Evolutionary conservation across 148 eudicot species (phyloP).

Genomic region (Amaranthus palmeri): DNA sequence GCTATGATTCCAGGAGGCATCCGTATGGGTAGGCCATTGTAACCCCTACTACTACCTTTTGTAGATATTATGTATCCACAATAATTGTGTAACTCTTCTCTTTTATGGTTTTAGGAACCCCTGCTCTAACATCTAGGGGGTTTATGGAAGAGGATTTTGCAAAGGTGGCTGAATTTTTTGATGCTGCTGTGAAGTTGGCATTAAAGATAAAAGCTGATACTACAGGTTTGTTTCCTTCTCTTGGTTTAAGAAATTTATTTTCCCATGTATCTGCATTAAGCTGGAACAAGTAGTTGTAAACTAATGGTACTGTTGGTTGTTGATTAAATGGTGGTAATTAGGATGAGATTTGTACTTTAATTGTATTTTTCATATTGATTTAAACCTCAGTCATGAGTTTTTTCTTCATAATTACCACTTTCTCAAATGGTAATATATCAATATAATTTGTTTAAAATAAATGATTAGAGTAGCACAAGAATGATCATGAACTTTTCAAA

Average conservation of each 20-base stretch:
- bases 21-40: slow-evolving; percentile 67
- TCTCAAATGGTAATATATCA: too few relatives aligned
- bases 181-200: slow-evolving; percentile 78
- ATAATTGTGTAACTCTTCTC: neutral
- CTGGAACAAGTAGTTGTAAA: too few relatives aligned
- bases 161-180: slow-evolving; percentile 91
- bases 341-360: too few relatives aligned
- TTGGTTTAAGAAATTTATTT: neutral
- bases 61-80: neutral
- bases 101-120: slow-evolving; percentile 55
- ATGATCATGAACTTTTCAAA: too few relatives aligned
- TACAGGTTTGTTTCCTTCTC: slow-evolving; percentile 39
- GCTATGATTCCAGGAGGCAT: slow-evolving; percentile 99
- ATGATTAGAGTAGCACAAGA: too few relatives aligned
- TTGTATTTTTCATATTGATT: too few relatives aligned
- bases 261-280: neutral
- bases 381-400: too few relatives aligned
- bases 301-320: too few relatives aligned
- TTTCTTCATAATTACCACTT: too few relatives aligned
- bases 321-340: too few relatives aligned
- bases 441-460: too few relatives aligned
- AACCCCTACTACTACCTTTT: neutral
- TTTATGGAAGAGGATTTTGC: slow-evolving; percentile 90
- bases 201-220: slow-evolving; percentile 68
- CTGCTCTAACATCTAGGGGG: slow-evolving; percentile 96